Conservation (phyloP, 2,329 filamentous ascomycete genomes). For the Aureobasidium lini region DNA sequence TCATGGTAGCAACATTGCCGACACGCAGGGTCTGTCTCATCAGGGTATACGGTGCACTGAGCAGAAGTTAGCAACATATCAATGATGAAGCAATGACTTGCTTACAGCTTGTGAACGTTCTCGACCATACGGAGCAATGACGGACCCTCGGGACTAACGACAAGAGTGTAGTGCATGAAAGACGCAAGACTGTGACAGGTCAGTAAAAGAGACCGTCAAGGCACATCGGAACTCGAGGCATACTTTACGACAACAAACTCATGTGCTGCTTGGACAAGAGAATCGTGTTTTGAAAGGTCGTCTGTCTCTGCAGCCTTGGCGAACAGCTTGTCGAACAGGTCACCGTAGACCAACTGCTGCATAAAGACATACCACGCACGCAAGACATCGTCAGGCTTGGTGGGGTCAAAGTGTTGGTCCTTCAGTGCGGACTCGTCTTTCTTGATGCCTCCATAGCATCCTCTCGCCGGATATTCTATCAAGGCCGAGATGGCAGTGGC, state of each 20-base stretch:
- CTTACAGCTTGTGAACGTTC: slow-evolving; percentile 56
- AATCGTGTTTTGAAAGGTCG: slow-evolving; percentile 57
- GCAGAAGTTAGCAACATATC: neutral
- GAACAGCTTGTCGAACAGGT: slow-evolving; percentile 59
- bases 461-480: slow-evolving; percentile 61
- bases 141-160: slow-evolving; percentile 67
- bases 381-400: slow-evolving; percentile 52
- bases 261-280: slow-evolving; percentile 55
- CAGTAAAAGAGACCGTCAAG: neutral
- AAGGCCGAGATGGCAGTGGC: slow-evolving; percentile 64
- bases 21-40: slow-evolving; percentile 66
- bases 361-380: slow-evolving; percentile 61
- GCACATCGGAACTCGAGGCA: slow-evolving; percentile 21
- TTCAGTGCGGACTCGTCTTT: slow-evolving; percentile 26
- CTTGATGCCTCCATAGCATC: slow-evolving; percentile 55
- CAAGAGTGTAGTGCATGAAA: slow-evolving; percentile 64
- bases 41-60: slow-evolving; percentile 54
- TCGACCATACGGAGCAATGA: slow-evolving; percentile 65
- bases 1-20: slow-evolving; percentile 76
- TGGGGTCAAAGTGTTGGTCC: slow-evolving; percentile 47
- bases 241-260: slow-evolving; percentile 67
- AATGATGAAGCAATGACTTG: neutral
- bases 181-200: slow-evolving; percentile 55
- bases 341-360: slow-evolving; percentile 59
- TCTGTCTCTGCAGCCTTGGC: slow-evolving; percentile 52